phyloP scores from a whole-genome alignment of 2,329 filamentous ascomycete species.

The Colletotrichum tropicale region DNA sequence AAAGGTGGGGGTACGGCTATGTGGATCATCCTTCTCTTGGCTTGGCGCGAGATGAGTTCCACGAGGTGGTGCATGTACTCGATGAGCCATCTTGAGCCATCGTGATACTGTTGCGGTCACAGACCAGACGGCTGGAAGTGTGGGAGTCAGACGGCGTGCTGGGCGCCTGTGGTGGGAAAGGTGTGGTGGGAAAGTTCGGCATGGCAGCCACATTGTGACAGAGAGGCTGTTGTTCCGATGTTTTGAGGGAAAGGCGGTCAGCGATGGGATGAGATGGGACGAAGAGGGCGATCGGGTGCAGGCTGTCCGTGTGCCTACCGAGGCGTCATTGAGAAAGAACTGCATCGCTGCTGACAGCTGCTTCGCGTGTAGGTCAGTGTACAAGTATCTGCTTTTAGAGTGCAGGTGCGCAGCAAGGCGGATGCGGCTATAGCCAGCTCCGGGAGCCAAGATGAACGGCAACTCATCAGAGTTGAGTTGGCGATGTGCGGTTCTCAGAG shows the following conservation, averaged over 20 bases:
- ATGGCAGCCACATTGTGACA: background rate
- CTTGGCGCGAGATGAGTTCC: background rate
- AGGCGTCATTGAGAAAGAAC: background rate
- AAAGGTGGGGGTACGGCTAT: conserved; percentile 5
- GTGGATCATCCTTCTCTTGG: conserved; percentile 3
- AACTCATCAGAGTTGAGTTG: background rate
- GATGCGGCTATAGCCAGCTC: background rate
- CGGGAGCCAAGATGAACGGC: background rate
- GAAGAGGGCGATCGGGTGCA: background rate
- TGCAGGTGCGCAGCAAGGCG: background rate
- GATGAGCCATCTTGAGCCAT: conserved; percentile 3
- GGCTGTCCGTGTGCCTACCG: background rate
- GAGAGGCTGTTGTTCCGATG: background rate
- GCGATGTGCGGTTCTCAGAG: background rate
- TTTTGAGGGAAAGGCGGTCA: conserved; percentile 9
- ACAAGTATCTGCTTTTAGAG: background rate
- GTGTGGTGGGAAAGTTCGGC: background rate
- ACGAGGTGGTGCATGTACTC: background rate
- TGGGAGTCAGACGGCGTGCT: background rate
- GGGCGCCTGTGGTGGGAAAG: background rate
- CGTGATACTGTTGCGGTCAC: background rate
- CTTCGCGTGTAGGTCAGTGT: background rate
- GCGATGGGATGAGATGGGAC: background rate
- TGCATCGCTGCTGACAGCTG: background rate
- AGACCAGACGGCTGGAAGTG: background rate